phyloP scores from a whole-genome alignment of 2,329 filamentous ascomycete species.

The Microdochium trichocladiopsis region DNA sequence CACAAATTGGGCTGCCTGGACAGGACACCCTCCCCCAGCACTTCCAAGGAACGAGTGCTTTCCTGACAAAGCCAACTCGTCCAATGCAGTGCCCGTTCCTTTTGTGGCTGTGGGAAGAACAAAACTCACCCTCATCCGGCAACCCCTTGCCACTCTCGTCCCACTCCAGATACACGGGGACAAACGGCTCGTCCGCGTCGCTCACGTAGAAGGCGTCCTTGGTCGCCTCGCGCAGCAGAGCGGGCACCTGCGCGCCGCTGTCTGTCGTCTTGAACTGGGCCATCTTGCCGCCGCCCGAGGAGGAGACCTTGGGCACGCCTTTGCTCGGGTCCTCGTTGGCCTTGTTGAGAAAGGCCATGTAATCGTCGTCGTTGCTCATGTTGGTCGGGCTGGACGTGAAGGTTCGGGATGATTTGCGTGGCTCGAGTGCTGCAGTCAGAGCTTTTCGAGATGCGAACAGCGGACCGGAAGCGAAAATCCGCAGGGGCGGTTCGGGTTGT shows the following conservation, averaged over 20 bases:
- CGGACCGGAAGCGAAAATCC: background rate
- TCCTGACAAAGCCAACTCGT: too few species aligned
- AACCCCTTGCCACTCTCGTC: constrained; percentile 41
- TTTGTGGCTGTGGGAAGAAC: too few species aligned
- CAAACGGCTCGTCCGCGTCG: constrained; percentile 82
- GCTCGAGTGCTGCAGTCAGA: too few species aligned
- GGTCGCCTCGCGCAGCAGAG: constrained; percentile 40
- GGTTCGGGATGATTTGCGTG: constrained; percentile 2
- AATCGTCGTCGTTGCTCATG: constrained; percentile 76
- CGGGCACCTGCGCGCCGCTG: constrained; percentile 52
- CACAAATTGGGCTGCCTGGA: too few species aligned
- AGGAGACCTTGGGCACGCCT: constrained; percentile 27
- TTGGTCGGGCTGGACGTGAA: constrained; percentile 15
- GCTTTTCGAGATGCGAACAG: too few species aligned
- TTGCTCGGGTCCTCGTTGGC: constrained; percentile 73
- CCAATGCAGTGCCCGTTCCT: too few species aligned
- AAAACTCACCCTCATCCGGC: constrained; percentile 49
- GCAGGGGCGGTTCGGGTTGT: background rate
- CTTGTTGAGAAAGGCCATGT: constrained; percentile 79
- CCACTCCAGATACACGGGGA: constrained; percentile 64
- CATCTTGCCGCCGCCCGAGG: constrained; percentile 16
- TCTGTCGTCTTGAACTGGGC: constrained; percentile 45
- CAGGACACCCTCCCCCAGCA: background rate
- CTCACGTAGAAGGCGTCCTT: constrained; percentile 64
- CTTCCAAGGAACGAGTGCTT: background rate